Conservation (phyloP, 106 monocot species). For the Platanthera guangdongensis region DNA sequence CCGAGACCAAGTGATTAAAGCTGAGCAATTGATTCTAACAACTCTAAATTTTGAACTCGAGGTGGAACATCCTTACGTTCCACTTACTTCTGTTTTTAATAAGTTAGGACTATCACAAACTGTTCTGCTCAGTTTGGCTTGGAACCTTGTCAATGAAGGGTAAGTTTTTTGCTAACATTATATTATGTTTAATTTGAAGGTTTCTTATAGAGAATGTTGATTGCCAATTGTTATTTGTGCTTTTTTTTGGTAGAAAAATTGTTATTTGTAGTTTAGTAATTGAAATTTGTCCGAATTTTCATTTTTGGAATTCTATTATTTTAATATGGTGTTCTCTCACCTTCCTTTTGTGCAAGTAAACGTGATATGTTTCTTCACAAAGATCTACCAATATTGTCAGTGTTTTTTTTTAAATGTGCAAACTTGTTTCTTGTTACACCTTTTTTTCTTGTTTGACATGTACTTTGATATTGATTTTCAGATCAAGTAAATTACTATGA, state of each 20-base stretch:
- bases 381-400: neutral
- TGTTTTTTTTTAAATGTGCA: neutral
- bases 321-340: neutral
- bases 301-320: neutral
- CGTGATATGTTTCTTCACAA: neutral
- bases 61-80: conserved; percentile 78
- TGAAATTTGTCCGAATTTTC: no score
- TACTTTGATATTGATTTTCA: neutral
- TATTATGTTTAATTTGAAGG: conserved; percentile 2
- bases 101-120: conserved; percentile 81
- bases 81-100: conserved; percentile 56
- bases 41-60: conserved; percentile 92
- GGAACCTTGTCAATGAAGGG: conserved; percentile 86
- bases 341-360: neutral
- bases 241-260: no score
- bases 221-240: neutral
- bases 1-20: conserved; percentile 57
- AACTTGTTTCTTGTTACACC: neutral
- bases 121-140: conserved; percentile 60
- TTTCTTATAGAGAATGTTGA: neutral
- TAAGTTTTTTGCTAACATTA: conserved; percentile 23
- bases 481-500: neutral
- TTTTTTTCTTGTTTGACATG: neutral
- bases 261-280: no score
- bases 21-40: conserved; percentile 74